These are phyloP conservation scores for Wickerhamomyces tratensis DNA, from an alignment of 805 yeast genomes.

Conservation along the genomic window DNA sequence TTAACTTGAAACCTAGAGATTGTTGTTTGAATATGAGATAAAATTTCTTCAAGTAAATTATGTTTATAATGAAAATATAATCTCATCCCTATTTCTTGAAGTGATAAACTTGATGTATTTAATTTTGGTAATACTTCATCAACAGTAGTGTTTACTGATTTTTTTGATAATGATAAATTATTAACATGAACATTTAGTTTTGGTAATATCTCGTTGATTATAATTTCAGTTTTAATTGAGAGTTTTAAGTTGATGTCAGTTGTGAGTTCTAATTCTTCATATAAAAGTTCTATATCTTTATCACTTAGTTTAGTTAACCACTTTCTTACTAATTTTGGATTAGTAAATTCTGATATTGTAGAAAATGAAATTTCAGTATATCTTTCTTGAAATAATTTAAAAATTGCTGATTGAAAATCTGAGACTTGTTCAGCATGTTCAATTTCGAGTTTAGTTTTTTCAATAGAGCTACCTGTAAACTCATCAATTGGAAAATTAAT, in stretches of 20 bases:
- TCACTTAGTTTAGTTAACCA: too few species aligned
- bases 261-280: neutral
- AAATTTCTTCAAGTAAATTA: constrained; percentile 1
- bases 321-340: neutral
- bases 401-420: constrained; percentile 16
- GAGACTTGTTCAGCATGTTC: constrained; percentile 5
- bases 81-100: constrained; percentile 6
- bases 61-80: constrained; percentile 1
- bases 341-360: constrained; percentile 1
- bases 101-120: constrained; percentile 1
- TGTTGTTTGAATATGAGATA: constrained; percentile 6
- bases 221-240: too few species aligned
- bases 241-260: too few species aligned
- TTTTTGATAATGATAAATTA: too few species aligned
- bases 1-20: constrained; percentile 7
- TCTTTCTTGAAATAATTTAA: constrained; percentile 9
- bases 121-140: too few species aligned
- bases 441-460: constrained; percentile 8
- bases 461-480: constrained; percentile 22
- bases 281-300: neutral
- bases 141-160: too few species aligned
- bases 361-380: constrained; percentile 5
- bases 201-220: too few species aligned
- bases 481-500: constrained; percentile 33
- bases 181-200: too few species aligned